Base-by-base conservation (phyloP, 306 rosid species). In the Arachis stenosperma region DNA sequence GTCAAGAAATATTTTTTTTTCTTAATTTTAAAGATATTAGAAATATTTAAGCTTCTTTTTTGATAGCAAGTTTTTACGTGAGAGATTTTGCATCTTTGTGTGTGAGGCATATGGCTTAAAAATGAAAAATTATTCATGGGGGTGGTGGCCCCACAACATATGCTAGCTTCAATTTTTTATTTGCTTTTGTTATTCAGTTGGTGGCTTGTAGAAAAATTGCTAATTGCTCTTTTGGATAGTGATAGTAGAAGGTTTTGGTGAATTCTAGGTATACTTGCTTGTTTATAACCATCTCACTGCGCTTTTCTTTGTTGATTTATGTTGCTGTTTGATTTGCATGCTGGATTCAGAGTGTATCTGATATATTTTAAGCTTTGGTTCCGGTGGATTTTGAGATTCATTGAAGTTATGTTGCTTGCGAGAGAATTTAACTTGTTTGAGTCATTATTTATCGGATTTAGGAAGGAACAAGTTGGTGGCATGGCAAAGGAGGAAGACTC, bases 401-500 rank as follows among this genome's bases (percentile, higher is more conserved):
- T 80, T 61, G 50, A 76, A 69, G 54, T 64, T 53, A 40, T 48
- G 60, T 58, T 80, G 53, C 60, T 68, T 73, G 27, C 9, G 8
- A 52, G 60, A 30, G 9, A 65, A 46, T 27, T 62, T 66, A 65
- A 65, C 55, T 50, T 75, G n/a, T 73, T 7, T 46, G 79, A 59
- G 46, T 74, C 59, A 8, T 8, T 6, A 14, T 65, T 22, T 70
- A 15, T 55, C 51, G 9, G 74, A 57, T 59, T 74, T 75, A 44
- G 74, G 82, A 67, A 81, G 81, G 79, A 41, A 15, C 57, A 62
- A 5, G 56, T 67, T 76, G 83, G 84, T 47, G 85, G 74, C 71
- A 83, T 95, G 89, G 67, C 83, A 7, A 88, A 86, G 78, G 85
- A 76, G 59, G 98, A 92, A 74, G 92, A 83, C 36, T 65, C 86